Percentiles rank a stretch among this genome's conserved stretches.
Conservation (phyloP, 495 filamentous ascomycete species). For the Talaromyces stipitatus region DNA sequence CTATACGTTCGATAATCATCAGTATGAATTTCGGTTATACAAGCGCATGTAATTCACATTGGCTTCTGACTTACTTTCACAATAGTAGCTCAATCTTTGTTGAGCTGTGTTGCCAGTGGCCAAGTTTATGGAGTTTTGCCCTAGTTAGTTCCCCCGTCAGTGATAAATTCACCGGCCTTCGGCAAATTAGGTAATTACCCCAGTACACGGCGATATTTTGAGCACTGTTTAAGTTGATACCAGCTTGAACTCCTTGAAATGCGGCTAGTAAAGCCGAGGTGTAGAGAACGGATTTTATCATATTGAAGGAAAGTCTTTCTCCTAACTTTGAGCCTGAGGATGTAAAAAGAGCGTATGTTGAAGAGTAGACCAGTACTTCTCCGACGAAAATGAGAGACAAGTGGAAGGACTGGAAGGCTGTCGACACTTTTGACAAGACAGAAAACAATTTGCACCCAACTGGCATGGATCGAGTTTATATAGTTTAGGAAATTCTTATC, state of each 20-base stretch:
- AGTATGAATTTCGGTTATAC: not conserved
- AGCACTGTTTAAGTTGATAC: constrained; percentile 33
- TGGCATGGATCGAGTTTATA: not conserved
- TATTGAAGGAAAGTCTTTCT: constrained; percentile 1
- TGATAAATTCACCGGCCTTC: not conserved
- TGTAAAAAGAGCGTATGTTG: not conserved
- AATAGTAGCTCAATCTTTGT: constrained; percentile 34
- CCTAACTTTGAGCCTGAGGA: not conserved
- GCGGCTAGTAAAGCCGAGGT: not conserved
- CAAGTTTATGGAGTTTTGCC: constrained; percentile 6
- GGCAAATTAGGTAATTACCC: constrained; percentile 44
- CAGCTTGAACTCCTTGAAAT: constrained; percentile 23
- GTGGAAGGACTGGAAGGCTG: not conserved
- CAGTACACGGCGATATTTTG: constrained; percentile 56
- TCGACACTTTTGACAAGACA: not conserved
- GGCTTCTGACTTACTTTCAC: constrained; percentile 1
- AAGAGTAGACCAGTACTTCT: constrained; percentile 8
- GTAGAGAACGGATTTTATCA: constrained; percentile 5
- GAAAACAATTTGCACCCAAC: not conserved
- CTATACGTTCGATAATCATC: not conserved
- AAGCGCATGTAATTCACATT: not conserved
- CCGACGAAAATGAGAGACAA: not conserved
- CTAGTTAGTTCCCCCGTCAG: not conserved
- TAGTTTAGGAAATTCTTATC: not conserved
- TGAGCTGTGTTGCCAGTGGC: constrained; percentile 22